These are phyloP conservation scores for Geoglossum cookeanum DNA, from an alignment of 2,329 filamentous ascomycete genomes.

Conservation along the genomic window DNA sequence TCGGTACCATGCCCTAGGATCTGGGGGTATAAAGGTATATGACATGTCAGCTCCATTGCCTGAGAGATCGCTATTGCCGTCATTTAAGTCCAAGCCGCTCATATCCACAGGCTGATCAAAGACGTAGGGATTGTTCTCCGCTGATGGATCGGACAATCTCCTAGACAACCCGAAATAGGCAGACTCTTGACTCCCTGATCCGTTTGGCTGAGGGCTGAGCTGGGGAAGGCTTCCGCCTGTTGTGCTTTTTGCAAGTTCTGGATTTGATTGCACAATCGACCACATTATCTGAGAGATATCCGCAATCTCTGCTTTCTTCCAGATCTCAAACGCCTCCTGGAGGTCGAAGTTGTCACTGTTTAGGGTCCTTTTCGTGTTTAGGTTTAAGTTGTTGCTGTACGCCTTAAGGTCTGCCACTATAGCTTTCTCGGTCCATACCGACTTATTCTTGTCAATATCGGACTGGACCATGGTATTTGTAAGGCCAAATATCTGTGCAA, in stretches of 20 bases:
- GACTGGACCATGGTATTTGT: constrained; percentile 62
- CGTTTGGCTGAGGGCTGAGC: constrained; percentile 26
- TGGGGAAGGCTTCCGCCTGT: constrained; percentile 39
- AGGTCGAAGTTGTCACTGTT: constrained; percentile 74
- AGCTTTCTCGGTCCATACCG: constrained; percentile 76
- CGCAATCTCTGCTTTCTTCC: constrained; percentile 77
- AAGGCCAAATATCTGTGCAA: constrained; percentile 71
- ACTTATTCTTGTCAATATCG: constrained; percentile 67
- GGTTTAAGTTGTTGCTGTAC: constrained; percentile 75
- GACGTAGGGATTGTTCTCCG: constrained; percentile 29
- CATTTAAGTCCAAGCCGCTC: constrained; percentile 41
- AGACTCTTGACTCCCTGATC: constrained; percentile 20
- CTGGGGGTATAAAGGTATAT: constrained; percentile 79
- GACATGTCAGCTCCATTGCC: constrained; percentile 20
- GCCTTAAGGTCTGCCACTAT: constrained; percentile 81
- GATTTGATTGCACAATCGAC: constrained; percentile 69
- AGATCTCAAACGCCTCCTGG: constrained; percentile 71
- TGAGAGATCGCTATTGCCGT: constrained; percentile 14
- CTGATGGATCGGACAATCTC: constrained; percentile 25
- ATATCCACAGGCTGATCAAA: constrained; percentile 52
- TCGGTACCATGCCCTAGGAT: constrained; percentile 67
- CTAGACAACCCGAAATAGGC: constrained; percentile 27
- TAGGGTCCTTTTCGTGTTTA: constrained; percentile 58
- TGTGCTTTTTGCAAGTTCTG: constrained; percentile 63
- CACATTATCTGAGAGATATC: constrained; percentile 88